A percentile compares a stretch with the other conserved stretches of the same genome.
phyloP scores from a whole-genome alignment of 805 yeast genomes.

The Yarrowia sp. region DNA sequence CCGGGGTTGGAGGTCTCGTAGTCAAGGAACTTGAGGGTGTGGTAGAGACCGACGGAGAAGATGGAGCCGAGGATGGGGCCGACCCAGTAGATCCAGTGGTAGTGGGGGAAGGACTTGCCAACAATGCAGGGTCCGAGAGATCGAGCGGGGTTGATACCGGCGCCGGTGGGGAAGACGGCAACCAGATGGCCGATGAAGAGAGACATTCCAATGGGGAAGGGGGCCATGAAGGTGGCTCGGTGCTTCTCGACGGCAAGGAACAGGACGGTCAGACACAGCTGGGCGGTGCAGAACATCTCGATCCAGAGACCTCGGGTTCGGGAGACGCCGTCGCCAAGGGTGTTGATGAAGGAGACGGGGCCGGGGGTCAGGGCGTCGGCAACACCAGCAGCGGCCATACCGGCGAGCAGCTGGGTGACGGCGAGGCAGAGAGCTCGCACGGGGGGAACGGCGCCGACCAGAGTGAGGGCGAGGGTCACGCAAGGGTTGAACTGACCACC shows the following conservation, averaged over 20 bases:
- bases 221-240: constrained; percentile 72
- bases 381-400: constrained; percentile 91
- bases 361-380: constrained; percentile 87
- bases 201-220: constrained; percentile 78
- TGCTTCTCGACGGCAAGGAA: constrained; percentile 83
- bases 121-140: constrained; percentile 82
- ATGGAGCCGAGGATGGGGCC: constrained; percentile 77
- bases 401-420: constrained; percentile 71
- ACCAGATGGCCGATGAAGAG: constrained; percentile 79
- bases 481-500: constrained; percentile 93
- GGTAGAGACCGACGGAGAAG: constrained; percentile 66
- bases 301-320: constrained; percentile 72
- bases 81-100: constrained; percentile 92
- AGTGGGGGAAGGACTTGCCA: constrained; percentile 65
- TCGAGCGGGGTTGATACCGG: constrained; percentile 91
- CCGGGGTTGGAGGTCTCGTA: constrained; percentile 71
- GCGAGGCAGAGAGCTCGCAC: constrained; percentile 65
- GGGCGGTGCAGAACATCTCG: constrained; percentile 76
- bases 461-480: constrained; percentile 69
- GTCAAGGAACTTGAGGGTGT: constrained; percentile 59
- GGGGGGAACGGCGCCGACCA: constrained; percentile 72
- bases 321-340: constrained; percentile 69
- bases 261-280: constrained; percentile 72
- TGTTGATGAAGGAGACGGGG: constrained; percentile 63
- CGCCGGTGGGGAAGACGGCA: constrained; percentile 81